These are phyloP conservation scores for Acanthochlamys bracteata DNA, from an alignment of 106 monocot species.

Conservation along the genomic window DNA sequence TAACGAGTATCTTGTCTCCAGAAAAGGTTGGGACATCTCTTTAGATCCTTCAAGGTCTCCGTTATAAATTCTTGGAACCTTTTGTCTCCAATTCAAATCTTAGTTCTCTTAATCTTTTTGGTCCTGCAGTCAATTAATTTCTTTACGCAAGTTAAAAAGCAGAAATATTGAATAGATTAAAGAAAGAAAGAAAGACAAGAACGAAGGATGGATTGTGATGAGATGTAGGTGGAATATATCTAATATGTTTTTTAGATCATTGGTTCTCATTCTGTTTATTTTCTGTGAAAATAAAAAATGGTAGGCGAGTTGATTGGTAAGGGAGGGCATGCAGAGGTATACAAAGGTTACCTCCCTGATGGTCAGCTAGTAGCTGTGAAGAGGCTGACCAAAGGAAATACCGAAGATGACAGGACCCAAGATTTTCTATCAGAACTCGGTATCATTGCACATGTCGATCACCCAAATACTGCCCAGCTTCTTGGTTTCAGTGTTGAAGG, in stretches of 20 bases:
- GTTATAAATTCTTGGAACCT: too few relatives aligned
- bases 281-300: background rate
- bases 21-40: too few relatives aligned
- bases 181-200: too few relatives aligned
- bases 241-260: background rate
- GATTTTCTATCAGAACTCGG: constrained; percentile 95
- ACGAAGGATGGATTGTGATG: too few relatives aligned
- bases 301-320: constrained; percentile 87
- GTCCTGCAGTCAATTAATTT: too few relatives aligned
- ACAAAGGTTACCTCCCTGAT: constrained; percentile 56
- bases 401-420: constrained; percentile 51
- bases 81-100: too few relatives aligned
- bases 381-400: constrained; percentile 55
- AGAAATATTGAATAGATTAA: too few relatives aligned
- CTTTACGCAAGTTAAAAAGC: too few relatives aligned
- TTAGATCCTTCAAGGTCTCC: too few relatives aligned
- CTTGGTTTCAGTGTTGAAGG: constrained; percentile 83
- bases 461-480: constrained; percentile 86
- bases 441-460: constrained; percentile 88
- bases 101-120: too few relatives aligned
- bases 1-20: too few relatives aligned
- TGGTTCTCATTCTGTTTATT: too few relatives aligned
- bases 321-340: constrained; percentile 94
- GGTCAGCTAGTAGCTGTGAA: constrained; percentile 89
- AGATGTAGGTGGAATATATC: background rate